phyloP scores from a whole-genome alignment of 2,329 filamentous ascomycete genomes.

The Diaporthe vaccinii region DNA sequence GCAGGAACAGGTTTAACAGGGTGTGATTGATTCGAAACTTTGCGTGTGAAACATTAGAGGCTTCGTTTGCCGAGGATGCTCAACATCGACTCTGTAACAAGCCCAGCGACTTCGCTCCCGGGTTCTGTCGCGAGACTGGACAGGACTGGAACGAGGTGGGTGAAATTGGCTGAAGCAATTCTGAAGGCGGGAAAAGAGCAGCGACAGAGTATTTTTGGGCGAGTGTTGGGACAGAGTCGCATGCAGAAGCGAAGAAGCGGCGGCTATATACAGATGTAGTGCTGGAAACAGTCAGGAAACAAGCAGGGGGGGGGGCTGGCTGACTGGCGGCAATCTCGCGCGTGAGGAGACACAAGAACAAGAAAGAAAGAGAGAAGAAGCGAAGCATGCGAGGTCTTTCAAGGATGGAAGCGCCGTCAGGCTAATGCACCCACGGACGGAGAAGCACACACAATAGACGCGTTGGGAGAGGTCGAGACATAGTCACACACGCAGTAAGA shows the following conservation, averaged over 20 bases:
- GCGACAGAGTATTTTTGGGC: conserved; percentile 12
- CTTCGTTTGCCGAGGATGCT: conserved; percentile 19
- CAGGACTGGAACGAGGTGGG: neutral
- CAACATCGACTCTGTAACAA: conserved; percentile 32
- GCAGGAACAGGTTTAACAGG: conserved; percentile 12
- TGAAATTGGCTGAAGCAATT: neutral
- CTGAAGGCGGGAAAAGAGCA: neutral
- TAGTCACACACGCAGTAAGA: neutral
- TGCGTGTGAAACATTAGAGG: conserved; percentile 37
- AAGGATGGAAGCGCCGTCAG: conserved; percentile 22
- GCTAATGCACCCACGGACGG: conserved; percentile 33
- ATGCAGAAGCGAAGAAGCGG: conserved; percentile 28
- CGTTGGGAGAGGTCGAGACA: conserved; percentile 22
- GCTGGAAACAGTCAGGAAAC: neutral
- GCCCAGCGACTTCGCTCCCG: conserved; percentile 7
- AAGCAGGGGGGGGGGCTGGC: neutral
- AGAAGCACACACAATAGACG: conserved; percentile 32
- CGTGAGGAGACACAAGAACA: conserved; percentile 21
- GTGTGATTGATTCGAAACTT: conserved; percentile 32
- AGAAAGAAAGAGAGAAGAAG: neutral
- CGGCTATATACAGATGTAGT: conserved; percentile 39
- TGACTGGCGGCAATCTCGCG: conserved; percentile 24
- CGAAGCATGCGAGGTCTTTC: conserved; percentile 16
- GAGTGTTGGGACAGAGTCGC: conserved; percentile 20
- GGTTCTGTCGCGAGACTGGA: neutral